A percentile compares a stretch with the other conserved stretches of the same genome.
Evolutionary conservation across 2,329 filamentous ascomycete species (phyloP).

Genomic region (Ophiostoma sp.): DNA sequence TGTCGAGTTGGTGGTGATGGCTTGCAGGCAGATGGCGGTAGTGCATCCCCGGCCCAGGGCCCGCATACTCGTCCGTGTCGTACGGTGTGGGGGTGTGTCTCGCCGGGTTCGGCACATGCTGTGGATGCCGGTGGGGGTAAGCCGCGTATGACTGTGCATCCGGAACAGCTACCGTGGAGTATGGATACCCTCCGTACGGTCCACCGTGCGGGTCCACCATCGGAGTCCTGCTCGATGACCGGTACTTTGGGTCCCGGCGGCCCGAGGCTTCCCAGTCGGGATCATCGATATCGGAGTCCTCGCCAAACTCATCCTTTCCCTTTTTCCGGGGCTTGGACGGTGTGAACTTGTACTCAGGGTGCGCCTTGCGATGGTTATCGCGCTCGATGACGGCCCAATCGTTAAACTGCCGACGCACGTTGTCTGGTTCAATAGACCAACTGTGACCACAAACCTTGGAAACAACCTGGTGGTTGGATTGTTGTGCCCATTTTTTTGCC

Average conservation of each 20-base stretch:
- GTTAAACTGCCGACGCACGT: slow-evolving; percentile 73
- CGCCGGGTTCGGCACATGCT: slow-evolving; percentile 40
- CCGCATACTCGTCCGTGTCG: slow-evolving; percentile 35
- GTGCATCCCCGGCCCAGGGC: slow-evolving; percentile 34
- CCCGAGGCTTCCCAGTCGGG: slow-evolving; percentile 43
- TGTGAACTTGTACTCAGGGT: slow-evolving; percentile 92
- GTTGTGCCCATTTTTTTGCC: slow-evolving; percentile 74
- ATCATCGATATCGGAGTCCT: slow-evolving; percentile 44
- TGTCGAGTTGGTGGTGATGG: slow-evolving; percentile 27
- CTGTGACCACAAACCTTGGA: slow-evolving; percentile 83
- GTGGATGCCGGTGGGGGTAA: slow-evolving; percentile 35
- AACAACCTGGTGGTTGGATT: slow-evolving; percentile 92
- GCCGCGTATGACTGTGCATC: slow-evolving; percentile 20
- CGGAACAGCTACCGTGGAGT: slow-evolving; percentile 26
- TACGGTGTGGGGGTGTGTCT: slow-evolving; percentile 44
- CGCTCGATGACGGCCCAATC: slow-evolving; percentile 77
- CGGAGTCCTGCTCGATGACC: slow-evolving; percentile 37
- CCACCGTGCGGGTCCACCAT: slow-evolving; percentile 35
- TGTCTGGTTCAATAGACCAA: slow-evolving; percentile 78
- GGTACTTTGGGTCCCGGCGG: slow-evolving; percentile 34
- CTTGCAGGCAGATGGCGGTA: slow-evolving; percentile 39
- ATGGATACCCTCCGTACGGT: slow-evolving; percentile 21
- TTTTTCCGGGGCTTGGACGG: slow-evolving; percentile 67
- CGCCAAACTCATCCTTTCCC: slow-evolving; percentile 41
- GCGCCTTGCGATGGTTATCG: slow-evolving; percentile 78